These are phyloP conservation scores for Fusarium veterinarium DNA, from an alignment of 2,329 filamentous ascomycete genomes.

Conservation along the genomic window DNA sequence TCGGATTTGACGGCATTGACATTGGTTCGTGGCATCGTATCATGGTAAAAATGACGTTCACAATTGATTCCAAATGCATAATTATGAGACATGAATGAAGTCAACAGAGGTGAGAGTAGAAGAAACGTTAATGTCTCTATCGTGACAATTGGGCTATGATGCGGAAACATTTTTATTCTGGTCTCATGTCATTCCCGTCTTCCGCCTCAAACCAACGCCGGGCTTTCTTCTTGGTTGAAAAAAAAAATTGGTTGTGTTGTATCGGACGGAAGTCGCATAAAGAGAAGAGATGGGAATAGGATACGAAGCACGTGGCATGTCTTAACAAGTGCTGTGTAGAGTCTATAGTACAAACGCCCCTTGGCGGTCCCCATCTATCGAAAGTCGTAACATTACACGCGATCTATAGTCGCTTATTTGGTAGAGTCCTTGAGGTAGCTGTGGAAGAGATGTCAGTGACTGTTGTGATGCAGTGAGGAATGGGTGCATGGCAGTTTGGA, in stretches of 20 bases:
- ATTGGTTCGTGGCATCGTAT: slow-evolving; percentile 19
- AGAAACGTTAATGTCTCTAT: slow-evolving; percentile 12
- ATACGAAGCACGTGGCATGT: slow-evolving; percentile 49
- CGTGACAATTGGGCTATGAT: slow-evolving; percentile 22
- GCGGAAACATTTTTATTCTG: slow-evolving; percentile 17
- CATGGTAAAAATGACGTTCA: slow-evolving; percentile 9
- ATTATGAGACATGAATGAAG: not conserved
- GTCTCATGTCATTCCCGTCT: slow-evolving; percentile 24
- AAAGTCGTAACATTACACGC: slow-evolving; percentile 51
- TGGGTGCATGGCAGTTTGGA: not conserved
- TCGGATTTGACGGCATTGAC: slow-evolving; percentile 13
- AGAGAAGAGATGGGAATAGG: slow-evolving; percentile 52
- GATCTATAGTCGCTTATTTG: slow-evolving; percentile 64
- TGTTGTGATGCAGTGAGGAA: not conserved
- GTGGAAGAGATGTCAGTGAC: slow-evolving; percentile 41
- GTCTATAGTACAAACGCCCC: slow-evolving; percentile 56
- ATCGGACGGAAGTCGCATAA: slow-evolving; percentile 41
- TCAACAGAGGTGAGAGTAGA: slow-evolving; percentile 3
- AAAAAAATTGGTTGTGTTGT: slow-evolving; percentile 12
- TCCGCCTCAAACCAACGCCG: slow-evolving; percentile 39
- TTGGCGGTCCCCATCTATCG: slow-evolving; percentile 51
- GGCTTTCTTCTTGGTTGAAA: slow-evolving; percentile 19
- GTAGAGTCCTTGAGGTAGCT: slow-evolving; percentile 78
- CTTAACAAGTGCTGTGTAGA: slow-evolving; percentile 46
- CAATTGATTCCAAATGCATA: not conserved